Percentiles rank a stretch among this genome's conserved stretches.
Conservation (phyloP, 2,329 filamentous ascomycete genomes). For the Pyrenochaeta sp. region DNA sequence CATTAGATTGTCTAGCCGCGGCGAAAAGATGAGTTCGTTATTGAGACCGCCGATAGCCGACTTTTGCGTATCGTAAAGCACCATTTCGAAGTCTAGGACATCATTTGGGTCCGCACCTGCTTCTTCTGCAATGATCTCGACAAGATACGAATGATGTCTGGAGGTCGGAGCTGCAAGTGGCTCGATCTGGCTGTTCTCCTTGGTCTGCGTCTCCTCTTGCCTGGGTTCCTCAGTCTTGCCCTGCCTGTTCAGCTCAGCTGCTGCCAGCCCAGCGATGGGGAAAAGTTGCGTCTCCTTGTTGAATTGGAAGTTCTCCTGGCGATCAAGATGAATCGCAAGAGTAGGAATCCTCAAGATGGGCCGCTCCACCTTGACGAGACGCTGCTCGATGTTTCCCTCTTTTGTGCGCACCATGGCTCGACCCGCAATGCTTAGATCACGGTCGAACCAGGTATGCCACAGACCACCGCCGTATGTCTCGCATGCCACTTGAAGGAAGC, state of each 20-base stretch:
- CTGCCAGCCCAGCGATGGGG: constrained; percentile 87
- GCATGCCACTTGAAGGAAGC: constrained; percentile 92
- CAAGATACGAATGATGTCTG: constrained; percentile 86
- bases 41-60: constrained; percentile 87
- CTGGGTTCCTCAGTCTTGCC: constrained; percentile 62
- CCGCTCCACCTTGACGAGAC: constrained; percentile 87
- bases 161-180: constrained; percentile 80
- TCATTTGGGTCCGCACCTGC: constrained; percentile 74
- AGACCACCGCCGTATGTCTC: constrained; percentile 97
- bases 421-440: constrained; percentile 89
- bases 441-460: constrained; percentile 98
- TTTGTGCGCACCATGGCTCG: constrained; percentile 81
- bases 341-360: constrained; percentile 93
- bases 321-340: constrained; percentile 91
- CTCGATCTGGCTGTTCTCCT: constrained; percentile 63
- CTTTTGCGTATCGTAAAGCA: constrained; percentile 97
- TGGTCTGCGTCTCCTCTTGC: constrained; percentile 51
- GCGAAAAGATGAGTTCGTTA: constrained; percentile 94
- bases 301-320: constrained; percentile 84
- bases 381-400: constrained; percentile 79
- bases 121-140: constrained; percentile 84
- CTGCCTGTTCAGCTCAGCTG: constrained; percentile 85
- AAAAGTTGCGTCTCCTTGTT: constrained; percentile 98
- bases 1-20: constrained; percentile 93
- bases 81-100: constrained; percentile 91